Percentiles rank a stretch among this genome's conserved stretches.
Conservation (phyloP, 192 early-diverging fungal species). For the Rhizoclosmatium globosum region DNA sequence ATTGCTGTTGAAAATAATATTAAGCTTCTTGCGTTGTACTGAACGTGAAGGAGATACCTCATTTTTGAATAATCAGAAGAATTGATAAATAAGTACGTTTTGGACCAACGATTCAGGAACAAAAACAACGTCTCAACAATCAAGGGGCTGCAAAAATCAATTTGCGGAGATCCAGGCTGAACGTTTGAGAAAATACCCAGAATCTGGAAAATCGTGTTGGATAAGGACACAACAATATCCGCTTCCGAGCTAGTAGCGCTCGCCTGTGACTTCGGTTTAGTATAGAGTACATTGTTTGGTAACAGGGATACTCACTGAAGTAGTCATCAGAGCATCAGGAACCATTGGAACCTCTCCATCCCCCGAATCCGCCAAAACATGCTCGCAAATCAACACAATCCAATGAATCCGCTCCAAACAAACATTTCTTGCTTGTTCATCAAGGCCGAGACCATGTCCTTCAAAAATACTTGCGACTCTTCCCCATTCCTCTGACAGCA, state of each 20-base stretch:
- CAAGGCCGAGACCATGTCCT: constrained; percentile 41
- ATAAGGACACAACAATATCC: constrained; percentile 33
- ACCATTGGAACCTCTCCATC: constrained; percentile 75
- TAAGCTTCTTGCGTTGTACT: not conserved
- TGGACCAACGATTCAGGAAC: constrained; percentile 79
- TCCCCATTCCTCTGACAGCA: constrained; percentile 60
- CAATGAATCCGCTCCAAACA: constrained; percentile 78
- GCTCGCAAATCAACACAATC: constrained; percentile 72
- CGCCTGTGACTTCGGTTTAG: not conserved
- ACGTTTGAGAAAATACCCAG: constrained; percentile 35
- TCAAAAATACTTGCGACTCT: constrained; percentile 59
- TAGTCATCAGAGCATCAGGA: constrained; percentile 65
- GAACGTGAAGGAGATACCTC: constrained; percentile 39
- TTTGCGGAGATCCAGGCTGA: constrained; percentile 45
- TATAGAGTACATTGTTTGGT: constrained; percentile 38
- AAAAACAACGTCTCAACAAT: constrained; percentile 75
- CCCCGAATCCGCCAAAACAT: constrained; percentile 72
- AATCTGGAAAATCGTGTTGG: constrained; percentile 34
- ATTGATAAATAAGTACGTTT: constrained; percentile 73
- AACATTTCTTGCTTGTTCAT: constrained; percentile 31
- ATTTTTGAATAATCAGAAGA: constrained; percentile 65
- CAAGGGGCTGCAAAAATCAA: constrained; percentile 73
- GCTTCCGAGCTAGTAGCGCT: not conserved
- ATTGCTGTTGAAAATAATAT: constrained; percentile 38
- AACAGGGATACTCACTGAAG: constrained; percentile 64